These are phyloP conservation scores for Kodamaea sp. DNA, from an alignment of 1,139 yeast species.

Conservation along the genomic window DNA sequence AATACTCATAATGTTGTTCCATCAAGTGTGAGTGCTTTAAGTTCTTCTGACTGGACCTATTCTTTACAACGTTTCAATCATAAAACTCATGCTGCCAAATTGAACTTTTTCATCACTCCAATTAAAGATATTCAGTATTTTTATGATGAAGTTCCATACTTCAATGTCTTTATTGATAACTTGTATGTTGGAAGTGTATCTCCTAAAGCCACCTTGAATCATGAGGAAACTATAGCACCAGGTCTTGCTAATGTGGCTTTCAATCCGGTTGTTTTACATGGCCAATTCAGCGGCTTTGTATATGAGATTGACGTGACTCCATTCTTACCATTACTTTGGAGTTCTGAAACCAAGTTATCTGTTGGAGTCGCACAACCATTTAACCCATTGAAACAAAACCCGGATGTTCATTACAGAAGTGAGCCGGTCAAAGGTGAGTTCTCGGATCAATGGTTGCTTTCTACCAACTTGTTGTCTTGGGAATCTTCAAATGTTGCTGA, in stretches of 20 bases:
- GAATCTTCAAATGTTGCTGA: conserved; percentile 2
- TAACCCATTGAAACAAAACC: conserved; percentile 3
- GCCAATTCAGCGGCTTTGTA: conserved; percentile 23
- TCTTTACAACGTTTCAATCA: conserved; percentile 15
- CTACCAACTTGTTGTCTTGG: conserved; percentile 5
- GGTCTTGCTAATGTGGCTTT: conserved; percentile 11
- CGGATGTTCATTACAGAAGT: too few relatives aligned
- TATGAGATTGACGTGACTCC: conserved; percentile 27
- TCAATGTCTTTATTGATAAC: conserved; percentile 21
- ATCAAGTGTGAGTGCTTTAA: conserved; percentile 1
- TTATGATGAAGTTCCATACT: conserved; percentile 22
- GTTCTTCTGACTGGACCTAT: conserved; percentile 1
- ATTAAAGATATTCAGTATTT: conserved; percentile 22
- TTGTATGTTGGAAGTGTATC: conserved; percentile 19
- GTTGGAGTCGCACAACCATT: conserved; percentile 22
- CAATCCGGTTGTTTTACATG: conserved; percentile 24
- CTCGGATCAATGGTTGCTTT: conserved; percentile 2
- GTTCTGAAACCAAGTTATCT: conserved; percentile 16
- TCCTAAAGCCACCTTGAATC: conserved; percentile 28
- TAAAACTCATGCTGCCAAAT: conserved; percentile 22
- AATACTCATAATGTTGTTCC: conserved; percentile 1
- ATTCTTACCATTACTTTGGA: conserved; percentile 30
- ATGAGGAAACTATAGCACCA: conserved; percentile 16
- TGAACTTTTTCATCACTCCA: conserved; percentile 24
- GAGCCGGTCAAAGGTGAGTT: too few relatives aligned